A percentile compares a stretch with the other conserved stretches of the same genome.
Conservation (phyloP, 2,329 filamentous ascomycete genomes). For the Claviceps sp. region DNA sequence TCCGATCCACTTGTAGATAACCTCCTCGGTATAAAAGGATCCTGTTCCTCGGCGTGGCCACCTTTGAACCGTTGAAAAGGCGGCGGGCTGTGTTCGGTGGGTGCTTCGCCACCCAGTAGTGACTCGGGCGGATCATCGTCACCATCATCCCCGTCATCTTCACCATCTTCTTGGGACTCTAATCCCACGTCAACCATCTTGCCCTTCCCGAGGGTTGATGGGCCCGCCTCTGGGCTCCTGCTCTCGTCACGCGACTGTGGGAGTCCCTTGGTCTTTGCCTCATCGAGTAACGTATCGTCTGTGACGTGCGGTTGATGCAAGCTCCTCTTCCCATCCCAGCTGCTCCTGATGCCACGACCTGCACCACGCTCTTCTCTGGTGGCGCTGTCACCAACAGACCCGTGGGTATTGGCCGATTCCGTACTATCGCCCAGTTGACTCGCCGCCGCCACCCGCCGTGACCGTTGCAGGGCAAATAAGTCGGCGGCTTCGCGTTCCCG, state of each 20-base stretch:
- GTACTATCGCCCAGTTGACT: conserved; percentile 76
- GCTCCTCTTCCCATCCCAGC: conserved; percentile 46
- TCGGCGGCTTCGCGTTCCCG: conserved; percentile 87
- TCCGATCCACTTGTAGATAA: conserved; percentile 35
- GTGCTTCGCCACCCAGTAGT: conserved; percentile 39
- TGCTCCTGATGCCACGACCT: conserved; percentile 46
- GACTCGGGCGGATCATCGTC: conserved; percentile 47
- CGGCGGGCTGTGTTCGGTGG: conserved; percentile 40
- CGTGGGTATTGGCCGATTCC: conserved; percentile 42
- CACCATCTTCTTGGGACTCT: conserved; percentile 49
- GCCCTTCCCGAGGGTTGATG: conserved; percentile 30
- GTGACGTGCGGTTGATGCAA: conserved; percentile 15
- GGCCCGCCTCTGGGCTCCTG: conserved; percentile 15
- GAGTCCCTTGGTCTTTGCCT: conserved; percentile 29
- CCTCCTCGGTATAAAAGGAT: conserved; percentile 24
- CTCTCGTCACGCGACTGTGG: conserved; percentile 17
- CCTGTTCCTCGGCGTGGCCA: conserved; percentile 21
- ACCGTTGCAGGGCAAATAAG: conserved; percentile 80
- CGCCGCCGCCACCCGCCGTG: conserved; percentile 74
- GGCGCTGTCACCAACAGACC: conserved; percentile 20
- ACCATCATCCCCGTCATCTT: conserved; percentile 39
- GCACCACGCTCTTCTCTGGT: conserved; percentile 27
- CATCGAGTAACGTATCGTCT: conserved; percentile 25
- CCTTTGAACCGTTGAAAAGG: conserved; percentile 48
- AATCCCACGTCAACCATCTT: conserved; percentile 83